Evolutionary conservation across 352 stramenopile genomes (phyloP).

Genomic region (Pythium scleroteichum): DNA sequence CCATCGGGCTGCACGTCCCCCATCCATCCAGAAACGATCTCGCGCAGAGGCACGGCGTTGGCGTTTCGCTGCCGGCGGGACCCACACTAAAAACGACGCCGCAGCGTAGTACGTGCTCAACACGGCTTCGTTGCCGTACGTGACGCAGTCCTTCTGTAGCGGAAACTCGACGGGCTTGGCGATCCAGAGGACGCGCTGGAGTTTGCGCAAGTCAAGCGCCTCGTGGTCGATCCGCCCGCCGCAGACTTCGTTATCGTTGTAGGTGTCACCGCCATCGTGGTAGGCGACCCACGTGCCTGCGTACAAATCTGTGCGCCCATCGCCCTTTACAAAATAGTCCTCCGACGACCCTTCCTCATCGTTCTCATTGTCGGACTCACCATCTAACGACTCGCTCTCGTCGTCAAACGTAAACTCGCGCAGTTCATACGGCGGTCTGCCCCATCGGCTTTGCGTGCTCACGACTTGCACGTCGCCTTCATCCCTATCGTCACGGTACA

Average conservation of each 20-base stretch:
- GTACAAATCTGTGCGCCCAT: background rate
- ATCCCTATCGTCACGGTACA: too few relatives aligned
- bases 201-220: background rate
- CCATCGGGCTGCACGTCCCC: too few relatives aligned
- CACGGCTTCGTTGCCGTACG: background rate
- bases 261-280: background rate
- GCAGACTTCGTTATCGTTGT: background rate
- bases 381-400: too few relatives aligned
- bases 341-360: too few relatives aligned
- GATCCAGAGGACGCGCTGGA: background rate
- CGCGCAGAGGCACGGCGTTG: too few relatives aligned
- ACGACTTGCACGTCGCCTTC: too few relatives aligned
- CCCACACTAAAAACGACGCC: constrained; percentile 1
- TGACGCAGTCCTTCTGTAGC: background rate
- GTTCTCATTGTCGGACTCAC: background rate
- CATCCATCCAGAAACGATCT: too few relatives aligned
- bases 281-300: background rate
- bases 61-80: background rate
- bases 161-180: background rate
- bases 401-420: too few relatives aligned
- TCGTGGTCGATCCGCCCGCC: background rate
- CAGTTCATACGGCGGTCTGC: too few relatives aligned
- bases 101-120: background rate
- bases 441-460: too few relatives aligned
- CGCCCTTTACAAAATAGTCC: background rate